Conservation (phyloP, 139 green algal species). For the Micractinium sp. region DNA sequence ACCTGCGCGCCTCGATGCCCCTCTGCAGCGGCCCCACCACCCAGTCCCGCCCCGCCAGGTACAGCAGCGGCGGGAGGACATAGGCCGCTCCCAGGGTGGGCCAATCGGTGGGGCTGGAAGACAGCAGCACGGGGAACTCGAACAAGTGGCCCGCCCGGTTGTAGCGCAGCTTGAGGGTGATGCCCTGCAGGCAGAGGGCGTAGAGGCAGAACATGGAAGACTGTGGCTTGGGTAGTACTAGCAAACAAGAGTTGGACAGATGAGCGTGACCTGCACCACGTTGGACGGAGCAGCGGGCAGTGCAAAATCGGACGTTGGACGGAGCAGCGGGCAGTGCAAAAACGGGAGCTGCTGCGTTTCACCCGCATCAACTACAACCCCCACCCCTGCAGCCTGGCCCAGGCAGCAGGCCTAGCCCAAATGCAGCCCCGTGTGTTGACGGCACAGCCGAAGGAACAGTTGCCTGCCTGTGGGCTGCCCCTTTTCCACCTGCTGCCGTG, state of each 20-base stretch:
- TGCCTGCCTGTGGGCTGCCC: too few species aligned
- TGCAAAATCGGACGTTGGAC: too few species aligned
- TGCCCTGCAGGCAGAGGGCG: constrained; percentile 38
- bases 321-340: too few species aligned
- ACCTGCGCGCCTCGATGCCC: constrained; percentile 20
- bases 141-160: constrained; percentile 55
- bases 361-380: too few species aligned
- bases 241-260: not conserved
- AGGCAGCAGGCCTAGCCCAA: too few species aligned
- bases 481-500: too few species aligned
- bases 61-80: constrained; percentile 45
- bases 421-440: too few species aligned
- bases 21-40: constrained; percentile 48
- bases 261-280: too few species aligned
- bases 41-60: not conserved
- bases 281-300: too few species aligned
- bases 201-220: not conserved
- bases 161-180: constrained; percentile 50
- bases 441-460: too few species aligned
- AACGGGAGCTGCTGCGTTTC: too few species aligned
- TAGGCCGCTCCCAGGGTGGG: constrained; percentile 32
- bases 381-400: too few species aligned
- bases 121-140: constrained; percentile 61
- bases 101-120: constrained; percentile 21
- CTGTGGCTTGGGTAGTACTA: not conserved